A percentile compares a stretch with the other conserved stretches of the same genome.
Conservation (phyloP, 257 asterid genomes). For the Marsdenia floribunda region DNA sequence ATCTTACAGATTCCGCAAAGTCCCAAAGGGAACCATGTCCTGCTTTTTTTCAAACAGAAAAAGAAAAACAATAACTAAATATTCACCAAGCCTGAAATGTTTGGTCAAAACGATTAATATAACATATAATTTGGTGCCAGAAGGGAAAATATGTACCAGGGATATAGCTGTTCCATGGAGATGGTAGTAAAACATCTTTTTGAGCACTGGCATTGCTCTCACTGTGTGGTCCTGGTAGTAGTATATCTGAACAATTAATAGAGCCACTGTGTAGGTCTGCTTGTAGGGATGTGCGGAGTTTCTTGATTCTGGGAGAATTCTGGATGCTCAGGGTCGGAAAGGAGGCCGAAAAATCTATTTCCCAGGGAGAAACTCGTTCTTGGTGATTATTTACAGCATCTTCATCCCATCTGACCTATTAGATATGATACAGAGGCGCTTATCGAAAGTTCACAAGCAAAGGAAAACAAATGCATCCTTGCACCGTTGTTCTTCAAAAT, state of each 20-base stretch:
- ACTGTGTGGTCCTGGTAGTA: slow-evolving; percentile 10
- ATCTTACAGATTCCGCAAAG: slow-evolving; percentile 82
- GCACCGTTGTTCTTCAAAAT: neutral
- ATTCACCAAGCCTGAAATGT: neutral
- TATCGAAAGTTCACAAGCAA: neutral
- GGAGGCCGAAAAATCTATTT: slow-evolving; percentile 82
- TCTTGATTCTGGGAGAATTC: slow-evolving; percentile 79
- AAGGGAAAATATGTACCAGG: slow-evolving; percentile 48
- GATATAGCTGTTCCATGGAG: slow-evolving; percentile 23
- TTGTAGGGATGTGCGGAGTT: slow-evolving; percentile 56
- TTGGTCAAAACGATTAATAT: slow-evolving; percentile 4
- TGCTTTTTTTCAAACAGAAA: slow-evolving; percentile 21
- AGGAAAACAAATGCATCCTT: too few relatives aligned
- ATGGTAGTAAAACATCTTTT: slow-evolving; percentile 10
- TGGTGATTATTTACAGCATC: slow-evolving; percentile 66
- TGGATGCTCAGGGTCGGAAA: slow-evolving; percentile 66
- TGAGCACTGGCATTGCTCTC: slow-evolving; percentile 6
- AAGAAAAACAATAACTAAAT: neutral
- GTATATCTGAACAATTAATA: slow-evolving; percentile 17
- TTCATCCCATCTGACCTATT: slow-evolving; percentile 95
- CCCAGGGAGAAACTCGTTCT: slow-evolving; percentile 97
- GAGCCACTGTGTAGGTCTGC: slow-evolving; percentile 50
- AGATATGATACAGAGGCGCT: slow-evolving; percentile 12
- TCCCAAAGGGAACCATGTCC: slow-evolving; percentile 73
- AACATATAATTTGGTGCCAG: neutral